These are phyloP conservation scores for Teunomyces gatunensis DNA, from an alignment of 805 yeast genomes.

Conservation along the genomic window DNA sequence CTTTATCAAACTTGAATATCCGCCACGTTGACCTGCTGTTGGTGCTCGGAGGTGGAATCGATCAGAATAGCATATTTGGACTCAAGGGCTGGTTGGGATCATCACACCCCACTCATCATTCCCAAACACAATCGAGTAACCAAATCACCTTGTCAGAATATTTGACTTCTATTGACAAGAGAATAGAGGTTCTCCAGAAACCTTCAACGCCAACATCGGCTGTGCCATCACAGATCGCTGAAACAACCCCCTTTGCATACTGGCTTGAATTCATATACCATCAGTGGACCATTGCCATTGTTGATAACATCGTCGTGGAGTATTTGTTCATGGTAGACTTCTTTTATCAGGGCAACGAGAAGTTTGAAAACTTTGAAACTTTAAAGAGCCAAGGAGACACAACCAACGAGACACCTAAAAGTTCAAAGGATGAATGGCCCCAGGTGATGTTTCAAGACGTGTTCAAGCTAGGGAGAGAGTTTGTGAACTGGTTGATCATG, in stretches of 20 bases:
- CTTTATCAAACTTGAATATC: constrained; percentile 62
- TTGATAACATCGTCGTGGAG: constrained; percentile 78
- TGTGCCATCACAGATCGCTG: constrained; percentile 82
- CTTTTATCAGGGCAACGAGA: constrained; percentile 50
- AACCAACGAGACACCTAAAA: background rate
- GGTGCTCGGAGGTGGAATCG: constrained; percentile 48
- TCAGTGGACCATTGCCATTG: constrained; percentile 67
- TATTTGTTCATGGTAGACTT: constrained; percentile 70
- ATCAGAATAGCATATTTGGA: constrained; percentile 21
- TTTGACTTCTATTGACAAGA: constrained; percentile 48
- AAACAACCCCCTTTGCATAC: constrained; percentile 60
- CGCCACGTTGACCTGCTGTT: constrained; percentile 53
- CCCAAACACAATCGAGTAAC: constrained; percentile 5
- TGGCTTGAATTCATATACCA: constrained; percentile 74
- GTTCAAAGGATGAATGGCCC: constrained; percentile 28
- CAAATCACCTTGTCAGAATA: constrained; percentile 47
- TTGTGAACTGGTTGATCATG: constrained; percentile 43
- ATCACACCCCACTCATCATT: constrained; percentile 2
- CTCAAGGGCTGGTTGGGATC: constrained; percentile 25
- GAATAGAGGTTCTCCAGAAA: constrained; percentile 51
- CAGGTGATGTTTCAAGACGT: constrained; percentile 36
- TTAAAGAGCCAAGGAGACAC: constrained; percentile 9
- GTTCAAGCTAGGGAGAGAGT: constrained; percentile 44
- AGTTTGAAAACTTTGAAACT: constrained; percentile 22
- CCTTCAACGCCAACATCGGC: constrained; percentile 56